These are phyloP conservation scores for Sanghuangporus sanghuang DNA, from an alignment of 1,284 basidiomycete genomes.

Conservation along the genomic window DNA sequence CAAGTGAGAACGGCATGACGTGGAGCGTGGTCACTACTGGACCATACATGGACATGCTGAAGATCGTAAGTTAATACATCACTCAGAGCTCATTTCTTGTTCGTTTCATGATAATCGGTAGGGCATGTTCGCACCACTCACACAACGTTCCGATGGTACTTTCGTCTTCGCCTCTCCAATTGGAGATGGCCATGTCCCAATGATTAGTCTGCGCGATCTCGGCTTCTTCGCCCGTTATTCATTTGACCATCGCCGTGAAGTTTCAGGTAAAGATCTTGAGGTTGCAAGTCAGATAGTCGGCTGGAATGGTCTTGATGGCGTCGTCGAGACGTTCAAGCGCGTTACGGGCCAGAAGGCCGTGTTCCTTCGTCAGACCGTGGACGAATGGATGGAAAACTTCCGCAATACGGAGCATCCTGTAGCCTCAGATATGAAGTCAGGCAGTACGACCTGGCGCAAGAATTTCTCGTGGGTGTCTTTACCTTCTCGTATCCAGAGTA, in stretches of 20 bases:
- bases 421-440: conserved; percentile 20
- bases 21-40: conserved; percentile 40
- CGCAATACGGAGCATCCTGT: conserved; percentile 29
- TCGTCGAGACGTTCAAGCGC: conserved; percentile 37
- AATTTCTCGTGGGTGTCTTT: conserved; percentile 30
- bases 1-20: conserved; percentile 30
- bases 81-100: neutral
- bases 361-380: conserved; percentile 32
- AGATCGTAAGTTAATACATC: conserved; percentile 26
- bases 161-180: conserved; percentile 39
- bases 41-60: conserved; percentile 42
- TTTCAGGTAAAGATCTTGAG: conserved; percentile 36
- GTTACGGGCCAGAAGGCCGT: conserved; percentile 40
- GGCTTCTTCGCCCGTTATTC: conserved; percentile 44
- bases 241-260: conserved; percentile 37
- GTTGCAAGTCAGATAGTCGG: conserved; percentile 39
- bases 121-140: conserved; percentile 29
- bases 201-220: conserved; percentile 42
- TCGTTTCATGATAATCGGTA: neutral
- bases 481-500: neutral
- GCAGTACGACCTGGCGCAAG: conserved; percentile 25
- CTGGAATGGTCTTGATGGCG: conserved; percentile 31
- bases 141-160: conserved; percentile 36
- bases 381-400: conserved; percentile 37
- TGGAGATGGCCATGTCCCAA: conserved; percentile 35